Evolutionary conservation across 73 alveolate genomes (phyloP), one percentile per base, ranked within the genome.

Genomic region (Paramecium biaurelia): DNA sequence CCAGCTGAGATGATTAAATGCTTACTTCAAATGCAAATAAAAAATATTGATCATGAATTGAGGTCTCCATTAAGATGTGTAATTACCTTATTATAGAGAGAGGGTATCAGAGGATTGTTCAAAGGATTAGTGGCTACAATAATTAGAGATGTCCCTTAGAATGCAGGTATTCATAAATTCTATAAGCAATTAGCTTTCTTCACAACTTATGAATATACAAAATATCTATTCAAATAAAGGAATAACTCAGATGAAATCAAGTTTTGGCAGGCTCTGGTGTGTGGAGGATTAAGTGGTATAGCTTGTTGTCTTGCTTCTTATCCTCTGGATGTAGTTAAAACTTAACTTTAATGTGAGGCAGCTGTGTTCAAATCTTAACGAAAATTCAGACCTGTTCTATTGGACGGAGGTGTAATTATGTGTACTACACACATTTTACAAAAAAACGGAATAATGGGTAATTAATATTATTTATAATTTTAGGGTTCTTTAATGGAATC

Each of bases 1-100:
- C 90, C 90, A 4, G 70, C 74, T 20, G 90, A 79, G 37, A 79
- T 79, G 90, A 23, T 47, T 23, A 79, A 79, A 79, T 79, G 90
- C 14, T 58, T 79, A 24, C 30, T 79, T 8, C 76, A 79, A 23
- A 79, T 79, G 90, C 74, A 79, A 45, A 30, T 43, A 24, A 41
- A 79, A 79, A 37, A 79, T 42, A 23, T 79, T 43, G 63, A 32
- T 42, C 28, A 79, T 38, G 59, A 72, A 38, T 32, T 72, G 32
- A 72, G 45, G 56, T 43, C 76, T 45, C 90, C 90, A 24, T 24
- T 79, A 9, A 21, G 56, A 43, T 21, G 35, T 26, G 56, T 79
- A 21, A 5, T 43, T 9, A 79, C 70, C 1, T 79, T 79, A 21
- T 14, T 79, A 10, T 10, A 79, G 28, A 45, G 56, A 79, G 72